Evolutionary conservation across 352 stramenopile species (phyloP).

Genomic region (Globisporangium lucens): DNA sequence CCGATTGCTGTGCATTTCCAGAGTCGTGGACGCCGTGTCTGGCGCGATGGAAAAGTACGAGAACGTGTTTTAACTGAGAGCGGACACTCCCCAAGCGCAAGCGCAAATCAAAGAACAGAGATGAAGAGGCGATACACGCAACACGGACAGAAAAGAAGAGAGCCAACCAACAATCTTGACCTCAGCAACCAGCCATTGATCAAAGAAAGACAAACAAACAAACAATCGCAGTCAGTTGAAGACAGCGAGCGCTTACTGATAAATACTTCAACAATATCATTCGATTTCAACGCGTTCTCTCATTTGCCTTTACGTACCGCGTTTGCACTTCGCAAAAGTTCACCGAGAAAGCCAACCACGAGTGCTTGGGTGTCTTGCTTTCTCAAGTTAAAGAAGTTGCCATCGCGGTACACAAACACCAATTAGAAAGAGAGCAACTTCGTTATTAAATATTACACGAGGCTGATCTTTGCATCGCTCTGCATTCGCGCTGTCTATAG

Average conservation of each 20-base stretch:
- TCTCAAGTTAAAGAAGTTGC: no score
- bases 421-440: background rate
- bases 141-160: background rate
- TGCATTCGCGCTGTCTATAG: background rate
- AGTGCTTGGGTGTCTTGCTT: no score
- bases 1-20: slow-evolving; percentile 12
- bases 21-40: slow-evolving; percentile 83
- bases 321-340: no score
- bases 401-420: no score
- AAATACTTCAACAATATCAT: no score
- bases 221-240: no score
- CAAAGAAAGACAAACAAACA: no score
- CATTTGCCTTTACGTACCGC: no score
- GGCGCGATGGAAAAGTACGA: slow-evolving; percentile 88
- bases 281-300: no score
- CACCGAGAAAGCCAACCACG: no score
- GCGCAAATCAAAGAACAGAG: background rate
- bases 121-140: background rate
- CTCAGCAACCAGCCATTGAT: background rate
- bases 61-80: slow-evolving; percentile 62
- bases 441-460: slow-evolving; percentile 7
- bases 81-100: background rate
- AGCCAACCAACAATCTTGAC: background rate
- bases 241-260: no score
- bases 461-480: background rate